Conservation (phyloP, 352 stramenopile genomes). For the Pythium biforme region DNA sequence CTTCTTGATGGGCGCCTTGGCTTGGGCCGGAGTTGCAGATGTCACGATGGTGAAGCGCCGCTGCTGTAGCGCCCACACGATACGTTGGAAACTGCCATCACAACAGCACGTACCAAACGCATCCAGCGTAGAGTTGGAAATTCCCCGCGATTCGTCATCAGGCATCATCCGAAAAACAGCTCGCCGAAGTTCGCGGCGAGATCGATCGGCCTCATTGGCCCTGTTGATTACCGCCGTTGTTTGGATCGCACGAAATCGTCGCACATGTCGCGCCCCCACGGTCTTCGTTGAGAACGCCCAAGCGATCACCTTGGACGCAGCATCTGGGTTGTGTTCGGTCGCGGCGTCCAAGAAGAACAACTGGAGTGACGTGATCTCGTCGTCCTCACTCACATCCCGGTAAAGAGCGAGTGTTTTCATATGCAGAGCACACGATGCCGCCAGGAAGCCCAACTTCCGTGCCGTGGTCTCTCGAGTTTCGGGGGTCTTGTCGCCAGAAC, state of each 20-base stretch:
- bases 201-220: background rate
- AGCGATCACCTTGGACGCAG: background rate
- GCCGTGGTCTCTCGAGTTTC: background rate
- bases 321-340: background rate
- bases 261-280: constrained; percentile 11
- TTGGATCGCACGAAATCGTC: constrained; percentile 6
- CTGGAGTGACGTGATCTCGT: constrained; percentile 31
- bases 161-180: background rate
- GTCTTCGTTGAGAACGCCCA: constrained; percentile 18
- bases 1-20: constrained; percentile 11
- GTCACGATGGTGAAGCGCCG: constrained; percentile 19
- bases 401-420: constrained; percentile 29
- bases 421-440: constrained; percentile 42
- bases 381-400: constrained; percentile 24
- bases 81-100: constrained; percentile 29
- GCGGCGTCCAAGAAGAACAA: constrained; percentile 39
- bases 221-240: background rate
- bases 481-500: background rate
- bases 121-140: constrained; percentile 3
- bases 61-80: constrained; percentile 29
- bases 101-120: constrained; percentile 30
- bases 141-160: no score
- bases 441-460: constrained; percentile 9
- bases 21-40: background rate
- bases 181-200: background rate